Conservation (phyloP, 2,329 filamentous ascomycete genomes). For the Fusarium armeniacum region DNA sequence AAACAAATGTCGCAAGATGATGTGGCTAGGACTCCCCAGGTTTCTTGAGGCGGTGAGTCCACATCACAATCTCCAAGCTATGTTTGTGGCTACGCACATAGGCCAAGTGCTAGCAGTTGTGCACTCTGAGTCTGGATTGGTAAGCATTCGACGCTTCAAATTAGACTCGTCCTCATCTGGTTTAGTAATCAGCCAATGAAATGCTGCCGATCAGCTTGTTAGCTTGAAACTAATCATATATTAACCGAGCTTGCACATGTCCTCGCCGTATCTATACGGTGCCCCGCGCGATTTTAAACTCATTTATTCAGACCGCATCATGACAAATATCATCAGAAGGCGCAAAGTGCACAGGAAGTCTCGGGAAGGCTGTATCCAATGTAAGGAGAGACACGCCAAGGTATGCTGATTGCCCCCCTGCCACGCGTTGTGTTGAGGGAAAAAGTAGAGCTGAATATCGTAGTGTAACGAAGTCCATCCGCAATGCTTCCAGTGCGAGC, state of each 20-base stretch:
- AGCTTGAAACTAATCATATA: neutral
- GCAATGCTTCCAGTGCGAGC: neutral
- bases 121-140: no score
- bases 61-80: no score
- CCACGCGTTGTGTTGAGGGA: neutral
- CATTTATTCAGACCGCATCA: neutral
- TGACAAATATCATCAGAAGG: neutral
- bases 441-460: neutral
- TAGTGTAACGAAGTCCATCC: neutral
- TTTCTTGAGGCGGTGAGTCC: no score
- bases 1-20: no score
- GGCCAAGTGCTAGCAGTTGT: no score
- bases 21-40: no score
- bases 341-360: neutral
- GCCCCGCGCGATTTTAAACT: neutral
- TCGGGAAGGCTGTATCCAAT: constrained; percentile 1
- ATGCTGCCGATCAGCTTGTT: neutral
- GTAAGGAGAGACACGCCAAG: neutral
- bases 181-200: neutral
- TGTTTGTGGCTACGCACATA: no score
- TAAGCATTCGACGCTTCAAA: no score
- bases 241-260: neutral
- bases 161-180: no score
- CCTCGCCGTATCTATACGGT: neutral
- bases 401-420: neutral